Evolutionary conservation across 148 eudicot genomes (phyloP).

Genomic region (Amaranthus hypochondriacus): DNA sequence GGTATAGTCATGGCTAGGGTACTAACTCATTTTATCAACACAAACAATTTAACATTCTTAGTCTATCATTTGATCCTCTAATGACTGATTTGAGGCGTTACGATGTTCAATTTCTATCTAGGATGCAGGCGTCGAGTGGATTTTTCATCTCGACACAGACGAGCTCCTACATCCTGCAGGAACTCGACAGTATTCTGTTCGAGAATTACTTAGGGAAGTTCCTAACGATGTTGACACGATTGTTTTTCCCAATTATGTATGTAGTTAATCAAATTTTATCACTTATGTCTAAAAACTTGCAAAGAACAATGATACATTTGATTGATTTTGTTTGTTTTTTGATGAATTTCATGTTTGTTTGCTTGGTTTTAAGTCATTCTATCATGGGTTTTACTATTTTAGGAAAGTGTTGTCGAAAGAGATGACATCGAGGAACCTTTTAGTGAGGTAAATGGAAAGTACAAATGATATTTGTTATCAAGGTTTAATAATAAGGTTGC

Average conservation of each 20-base stretch:
- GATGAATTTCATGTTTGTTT: background rate
- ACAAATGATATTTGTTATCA: too few species aligned
- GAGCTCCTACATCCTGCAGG: slow-evolving; percentile 83
- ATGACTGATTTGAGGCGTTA: slow-evolving; percentile 2
- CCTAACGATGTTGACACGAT: slow-evolving; percentile 62
- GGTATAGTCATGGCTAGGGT: slow-evolving; percentile 87
- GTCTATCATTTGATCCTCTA: slow-evolving; percentile 1
- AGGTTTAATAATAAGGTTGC: background rate
- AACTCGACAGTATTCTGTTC: slow-evolving; percentile 54
- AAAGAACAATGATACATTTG: too few species aligned
- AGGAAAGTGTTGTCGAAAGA: slow-evolving; percentile 70
- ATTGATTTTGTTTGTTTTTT: background rate
- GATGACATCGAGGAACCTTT: slow-evolving; percentile 68
- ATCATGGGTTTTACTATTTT: slow-evolving; percentile 11
- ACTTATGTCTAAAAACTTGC: background rate
- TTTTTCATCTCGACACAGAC: slow-evolving; percentile 92
- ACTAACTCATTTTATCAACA: slow-evolving; percentile 7
- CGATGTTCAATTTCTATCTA: slow-evolving; percentile 15
- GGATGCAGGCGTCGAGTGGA: slow-evolving; percentile 80
- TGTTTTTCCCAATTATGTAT: slow-evolving; percentile 61
- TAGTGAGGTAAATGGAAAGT: slow-evolving; percentile 42
- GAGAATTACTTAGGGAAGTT: slow-evolving; percentile 48
- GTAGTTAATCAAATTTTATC: slow-evolving; percentile 18
- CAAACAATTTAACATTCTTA: too few species aligned
- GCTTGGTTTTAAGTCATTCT: background rate